Evolutionary conservation across 306 rosid genomes (phyloP).

Genomic region (Rubus parviflorus): DNA sequence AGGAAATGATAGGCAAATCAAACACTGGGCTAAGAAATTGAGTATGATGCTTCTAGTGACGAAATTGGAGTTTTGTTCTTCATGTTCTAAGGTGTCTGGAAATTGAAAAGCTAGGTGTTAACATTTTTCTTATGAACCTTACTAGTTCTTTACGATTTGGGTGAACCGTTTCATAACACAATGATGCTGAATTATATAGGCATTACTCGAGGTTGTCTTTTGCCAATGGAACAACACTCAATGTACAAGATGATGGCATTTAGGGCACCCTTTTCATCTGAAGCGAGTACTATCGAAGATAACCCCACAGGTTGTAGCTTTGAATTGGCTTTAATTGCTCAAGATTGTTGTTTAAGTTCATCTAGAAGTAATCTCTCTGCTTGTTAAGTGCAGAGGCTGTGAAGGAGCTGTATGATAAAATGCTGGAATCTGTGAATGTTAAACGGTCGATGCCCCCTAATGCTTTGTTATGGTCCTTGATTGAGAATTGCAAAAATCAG

Average conservation of each 20-base stretch:
- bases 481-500: conserved; percentile 62
- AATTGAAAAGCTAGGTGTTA: not conserved
- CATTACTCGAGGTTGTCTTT: conserved; percentile 24
- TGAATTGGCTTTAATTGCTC: conserved; percentile 3
- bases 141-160: not conserved
- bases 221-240: conserved; percentile 29
- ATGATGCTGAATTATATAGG: conserved; percentile 42
- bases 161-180: not conserved
- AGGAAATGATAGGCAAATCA: conserved; percentile 1
- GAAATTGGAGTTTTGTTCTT: not conserved
- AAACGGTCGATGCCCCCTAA: conserved; percentile 86
- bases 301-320: conserved; percentile 57
- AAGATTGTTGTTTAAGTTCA: conserved; percentile 23
- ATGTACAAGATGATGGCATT: conserved; percentile 29
- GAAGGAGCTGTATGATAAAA: conserved; percentile 74
- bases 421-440: conserved; percentile 62
- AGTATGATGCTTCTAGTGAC: not conserved
- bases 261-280: conserved; percentile 53
- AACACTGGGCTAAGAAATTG: too few relatives aligned
- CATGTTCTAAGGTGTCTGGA: not conserved
- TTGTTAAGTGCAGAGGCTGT: conserved; percentile 56
- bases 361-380: conserved; percentile 9
- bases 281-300: conserved; percentile 32
- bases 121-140: not conserved
- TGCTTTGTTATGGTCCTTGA: conserved; percentile 92